Evolutionary conservation across 257 asterid genomes (phyloP), one percentile per base, ranked within the genome.

Genomic region (Solanum arcanum): DNA sequence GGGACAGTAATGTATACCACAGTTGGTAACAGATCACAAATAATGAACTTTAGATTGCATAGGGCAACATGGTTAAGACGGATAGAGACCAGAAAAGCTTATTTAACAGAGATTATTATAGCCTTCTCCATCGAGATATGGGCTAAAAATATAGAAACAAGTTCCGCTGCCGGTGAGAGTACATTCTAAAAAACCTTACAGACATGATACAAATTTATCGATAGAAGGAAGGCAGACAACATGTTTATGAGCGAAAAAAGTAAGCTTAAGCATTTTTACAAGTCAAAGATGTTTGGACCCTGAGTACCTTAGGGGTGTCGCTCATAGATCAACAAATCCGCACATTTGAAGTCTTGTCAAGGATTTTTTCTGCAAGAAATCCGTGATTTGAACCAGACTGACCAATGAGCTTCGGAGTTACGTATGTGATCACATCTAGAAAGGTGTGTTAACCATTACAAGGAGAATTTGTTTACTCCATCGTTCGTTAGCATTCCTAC

Each of bases 401-500:
- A 52, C n/a, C n/a, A 52, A 59, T 29, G 68, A 47, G 18, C 16
- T 47, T 47, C 27, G 69, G 85, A 47, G 69, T 80, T 16, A 80
- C 9, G 18, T 80, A 80, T 46, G 41, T 46, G 41, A 27, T 66
- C 64, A 78, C 66, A 78, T 80, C 3, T 80, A 47, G 29, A 80
- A 80, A 80, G 68, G 29, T 47, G 20, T 27, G 85, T 46, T 15
- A 27, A 31, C 85, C 44, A 29, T 29, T 49, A 81, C 62, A 56
- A 37, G 33, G 14, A 42, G 62, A 75, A 60, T 73, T 66, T 62
- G 29, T 23, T 83, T 87, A 72, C 33, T 84, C 86, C 86, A 20
- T 70, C 72, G 83, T 52, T 75, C 60, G 87, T 62, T 78, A 95
- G 87, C 75, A 68, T 73, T 87, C 89, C 85, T 59, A 94, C 89